Evolutionary conservation across 176 grass and related monocot genomes (phyloP).

Genomic region (Musa itinerans): DNA sequence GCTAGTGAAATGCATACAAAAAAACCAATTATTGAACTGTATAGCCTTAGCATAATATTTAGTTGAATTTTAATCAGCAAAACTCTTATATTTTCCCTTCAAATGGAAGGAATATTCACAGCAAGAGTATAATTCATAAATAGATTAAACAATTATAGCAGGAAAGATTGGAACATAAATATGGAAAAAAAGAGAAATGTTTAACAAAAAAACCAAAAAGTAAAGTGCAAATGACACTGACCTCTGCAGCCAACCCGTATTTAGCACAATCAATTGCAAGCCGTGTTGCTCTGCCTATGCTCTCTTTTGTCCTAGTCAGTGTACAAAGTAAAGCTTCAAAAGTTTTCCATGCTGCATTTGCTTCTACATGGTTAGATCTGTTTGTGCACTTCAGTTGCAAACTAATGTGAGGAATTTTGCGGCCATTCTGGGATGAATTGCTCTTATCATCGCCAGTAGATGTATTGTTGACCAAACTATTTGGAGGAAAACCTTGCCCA

Average conservation of each 20-base stretch:
- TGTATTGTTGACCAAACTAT: constrained; percentile 23
- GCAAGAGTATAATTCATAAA: too few species aligned
- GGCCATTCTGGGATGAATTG: constrained; percentile 35
- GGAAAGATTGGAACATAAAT: not conserved
- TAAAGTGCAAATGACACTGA: constrained; percentile 26
- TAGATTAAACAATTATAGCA: not conserved
- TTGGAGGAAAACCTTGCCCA: constrained; percentile 46
- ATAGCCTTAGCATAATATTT: too few species aligned
- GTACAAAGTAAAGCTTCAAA: constrained; percentile 82
- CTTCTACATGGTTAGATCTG: constrained; percentile 45
- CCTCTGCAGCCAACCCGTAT: constrained; percentile 91
- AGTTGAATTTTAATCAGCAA: too few species aligned
- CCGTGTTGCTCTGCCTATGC: constrained; percentile 85
- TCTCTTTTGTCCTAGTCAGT: constrained; percentile 90
- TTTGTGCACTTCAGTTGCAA: constrained; percentile 26
- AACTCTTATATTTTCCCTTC: too few species aligned
- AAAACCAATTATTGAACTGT: too few species aligned
- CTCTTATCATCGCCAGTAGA: constrained; percentile 36
- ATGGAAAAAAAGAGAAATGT: not conserved
- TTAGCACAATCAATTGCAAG: constrained; percentile 92
- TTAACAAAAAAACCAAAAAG: constrained; percentile 12
- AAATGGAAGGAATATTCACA: too few species aligned
- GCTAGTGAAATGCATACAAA: too few species aligned
- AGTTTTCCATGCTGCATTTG: constrained; percentile 49
- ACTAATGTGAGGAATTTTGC: constrained; percentile 32